Percentiles rank a stretch among this genome's conserved stretches.
Conservation (phyloP, 306 rosid genomes). For the Pterocarpus santalinus region DNA sequence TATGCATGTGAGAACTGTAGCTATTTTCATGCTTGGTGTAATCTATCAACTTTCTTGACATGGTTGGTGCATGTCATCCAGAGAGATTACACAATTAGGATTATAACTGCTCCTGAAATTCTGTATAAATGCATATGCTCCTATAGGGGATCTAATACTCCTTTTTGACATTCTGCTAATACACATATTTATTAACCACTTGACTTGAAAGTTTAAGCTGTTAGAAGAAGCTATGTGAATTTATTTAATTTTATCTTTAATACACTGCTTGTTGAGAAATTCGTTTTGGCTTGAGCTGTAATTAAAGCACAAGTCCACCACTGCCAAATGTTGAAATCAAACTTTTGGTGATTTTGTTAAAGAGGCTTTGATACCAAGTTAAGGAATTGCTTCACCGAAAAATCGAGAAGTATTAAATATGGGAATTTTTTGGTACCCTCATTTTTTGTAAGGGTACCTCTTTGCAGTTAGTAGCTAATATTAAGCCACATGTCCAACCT, state of each 20-base stretch:
- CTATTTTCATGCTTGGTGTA: background rate
- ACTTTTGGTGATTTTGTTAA: conserved; percentile 7
- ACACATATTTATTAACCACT: background rate
- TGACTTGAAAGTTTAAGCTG: conserved; percentile 23
- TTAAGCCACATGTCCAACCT: no score
- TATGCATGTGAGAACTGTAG: conserved; percentile 31
- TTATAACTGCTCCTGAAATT: no score
- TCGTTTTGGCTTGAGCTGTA: background rate
- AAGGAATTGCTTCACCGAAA: conserved; percentile 7
- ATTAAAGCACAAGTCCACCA: background rate
- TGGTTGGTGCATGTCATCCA: no score
- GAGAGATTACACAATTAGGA: no score
- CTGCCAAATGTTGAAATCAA: conserved; percentile 11
- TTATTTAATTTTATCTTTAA: background rate
- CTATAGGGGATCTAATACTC: no score
- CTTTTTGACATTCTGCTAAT: background rate
- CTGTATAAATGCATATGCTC: no score
- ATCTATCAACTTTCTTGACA: no score
- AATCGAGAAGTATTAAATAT: background rate
- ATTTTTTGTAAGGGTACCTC: no score
- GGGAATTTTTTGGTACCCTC: no score
- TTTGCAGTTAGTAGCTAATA: no score
- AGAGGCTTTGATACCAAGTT: background rate
- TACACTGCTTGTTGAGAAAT: background rate
- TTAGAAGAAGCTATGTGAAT: background rate